Evolutionary conservation across 768 basidiomycete genomes (phyloP).

Genomic region (Naematelia aurantialba): DNA sequence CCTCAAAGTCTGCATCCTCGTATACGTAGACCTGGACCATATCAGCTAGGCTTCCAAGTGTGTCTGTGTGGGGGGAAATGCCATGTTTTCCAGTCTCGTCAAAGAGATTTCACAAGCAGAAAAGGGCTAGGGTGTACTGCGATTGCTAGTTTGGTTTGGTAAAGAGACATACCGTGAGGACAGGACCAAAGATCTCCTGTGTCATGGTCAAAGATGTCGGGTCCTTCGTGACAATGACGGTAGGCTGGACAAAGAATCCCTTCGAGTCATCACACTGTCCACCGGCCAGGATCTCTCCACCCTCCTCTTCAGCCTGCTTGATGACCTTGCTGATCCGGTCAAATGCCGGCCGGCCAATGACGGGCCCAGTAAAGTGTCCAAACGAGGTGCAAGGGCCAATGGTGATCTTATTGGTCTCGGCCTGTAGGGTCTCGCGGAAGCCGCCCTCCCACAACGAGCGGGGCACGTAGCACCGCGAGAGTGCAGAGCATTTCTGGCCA

Average conservation of each 20-base stretch:
- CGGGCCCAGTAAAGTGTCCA: constrained; percentile 88
- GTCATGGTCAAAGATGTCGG: constrained; percentile 82
- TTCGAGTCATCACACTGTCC: constrained; percentile 63
- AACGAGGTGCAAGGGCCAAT: constrained; percentile 74
- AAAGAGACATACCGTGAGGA: constrained; percentile 65
- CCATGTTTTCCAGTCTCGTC: too few species aligned
- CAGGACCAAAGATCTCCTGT: constrained; percentile 96
- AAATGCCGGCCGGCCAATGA: constrained; percentile 84
- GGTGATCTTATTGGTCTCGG: constrained; percentile 76
- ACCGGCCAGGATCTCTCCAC: constrained; percentile 84
- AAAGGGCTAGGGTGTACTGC: too few species aligned
- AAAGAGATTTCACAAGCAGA: too few species aligned
- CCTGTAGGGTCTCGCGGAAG: constrained; percentile 75
- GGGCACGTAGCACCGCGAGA: constrained; percentile 88
- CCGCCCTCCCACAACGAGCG: constrained; percentile 75
- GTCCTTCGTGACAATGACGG: constrained; percentile 87
- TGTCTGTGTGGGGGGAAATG: too few species aligned
- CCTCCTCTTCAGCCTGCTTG: constrained; percentile 76
- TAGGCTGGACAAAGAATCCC: constrained; percentile 91
- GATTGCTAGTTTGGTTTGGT: too few species aligned
- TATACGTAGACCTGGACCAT: constrained; percentile 70
- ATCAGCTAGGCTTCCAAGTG: background rate
- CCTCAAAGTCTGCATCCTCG: constrained; percentile 78
- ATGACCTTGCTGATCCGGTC: constrained; percentile 82
- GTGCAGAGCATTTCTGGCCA: constrained; percentile 97